A percentile compares a stretch with the other conserved stretches of the same genome.
phyloP scores from a whole-genome alignment of 306 rosid genomes.

The Hippophae rhamnoides region DNA sequence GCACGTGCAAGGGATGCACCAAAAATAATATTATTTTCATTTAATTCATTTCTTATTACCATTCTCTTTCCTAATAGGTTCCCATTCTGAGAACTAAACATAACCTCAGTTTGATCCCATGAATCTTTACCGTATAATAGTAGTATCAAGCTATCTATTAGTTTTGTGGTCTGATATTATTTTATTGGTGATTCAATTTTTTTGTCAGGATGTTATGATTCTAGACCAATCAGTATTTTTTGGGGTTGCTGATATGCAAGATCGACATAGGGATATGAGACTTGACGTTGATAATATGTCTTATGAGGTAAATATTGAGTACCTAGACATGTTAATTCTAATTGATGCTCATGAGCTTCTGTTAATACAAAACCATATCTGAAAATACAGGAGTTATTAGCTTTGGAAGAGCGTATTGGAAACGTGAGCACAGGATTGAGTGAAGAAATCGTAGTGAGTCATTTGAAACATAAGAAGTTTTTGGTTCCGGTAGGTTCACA shows the following conservation, averaged over 20 bases:
- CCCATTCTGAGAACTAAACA: too few relatives aligned
- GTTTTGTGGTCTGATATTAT: too few relatives aligned
- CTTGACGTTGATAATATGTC: slow-evolving; percentile 4
- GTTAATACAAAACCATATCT: background rate
- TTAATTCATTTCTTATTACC: too few relatives aligned
- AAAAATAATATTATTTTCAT: too few relatives aligned
- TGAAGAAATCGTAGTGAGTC: slow-evolving; percentile 44
- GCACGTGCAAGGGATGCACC: too few relatives aligned
- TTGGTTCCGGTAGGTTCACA: slow-evolving; percentile 19
- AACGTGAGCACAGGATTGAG: slow-evolving; percentile 62
- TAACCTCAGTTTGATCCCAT: too few relatives aligned
- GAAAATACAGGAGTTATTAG: slow-evolving; percentile 52
- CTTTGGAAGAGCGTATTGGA: slow-evolving; percentile 74
- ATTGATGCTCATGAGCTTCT: background rate
- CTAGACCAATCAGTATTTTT: background rate
- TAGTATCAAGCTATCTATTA: too few relatives aligned
- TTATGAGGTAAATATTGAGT: slow-evolving; percentile 19
- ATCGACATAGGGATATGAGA: background rate
- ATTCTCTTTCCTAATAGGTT: too few relatives aligned
- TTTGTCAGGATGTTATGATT: background rate
- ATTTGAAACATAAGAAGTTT: slow-evolving; percentile 37
- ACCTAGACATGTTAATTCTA: background rate
- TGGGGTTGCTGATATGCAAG: background rate
- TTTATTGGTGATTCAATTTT: too few relatives aligned
- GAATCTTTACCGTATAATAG: too few relatives aligned